Evolutionary conservation across 768 basidiomycete genomes (phyloP).

Genomic region (Hygrophorus pudorinus): DNA sequence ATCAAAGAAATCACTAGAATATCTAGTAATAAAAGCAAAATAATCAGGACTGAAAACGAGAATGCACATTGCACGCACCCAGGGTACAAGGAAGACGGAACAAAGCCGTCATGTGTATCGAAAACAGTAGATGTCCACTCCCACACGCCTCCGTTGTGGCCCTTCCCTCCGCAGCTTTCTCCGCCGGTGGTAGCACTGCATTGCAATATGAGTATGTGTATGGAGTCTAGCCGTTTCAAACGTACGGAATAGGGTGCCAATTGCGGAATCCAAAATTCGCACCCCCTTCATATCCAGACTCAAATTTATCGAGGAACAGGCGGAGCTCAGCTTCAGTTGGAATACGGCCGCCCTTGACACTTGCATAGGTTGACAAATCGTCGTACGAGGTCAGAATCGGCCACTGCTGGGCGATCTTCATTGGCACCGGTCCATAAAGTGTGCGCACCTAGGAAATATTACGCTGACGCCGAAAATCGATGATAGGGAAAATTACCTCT

Average conservation of each 20-base stretch:
- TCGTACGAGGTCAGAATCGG: constrained; percentile 74
- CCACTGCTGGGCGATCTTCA: constrained; percentile 76
- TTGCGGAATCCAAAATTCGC: constrained; percentile 83
- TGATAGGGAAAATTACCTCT: constrained; percentile 26
- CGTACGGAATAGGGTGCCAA: constrained; percentile 91
- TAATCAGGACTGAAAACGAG: constrained; percentile 1
- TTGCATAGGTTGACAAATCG: constrained; percentile 72
- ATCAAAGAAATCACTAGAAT: constrained; percentile 89
- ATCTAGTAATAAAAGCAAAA: constrained; percentile 28
- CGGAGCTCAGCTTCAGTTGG: constrained; percentile 87
- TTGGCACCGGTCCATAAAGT: constrained; percentile 72
- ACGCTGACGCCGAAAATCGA: neutral
- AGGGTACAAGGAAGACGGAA: constrained; percentile 72
- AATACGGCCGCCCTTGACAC: constrained; percentile 82
- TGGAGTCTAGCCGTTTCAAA: constrained; percentile 7
- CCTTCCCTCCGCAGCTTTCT: constrained; percentile 38
- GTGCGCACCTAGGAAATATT: constrained; percentile 54
- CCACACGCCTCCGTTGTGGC: constrained; percentile 94
- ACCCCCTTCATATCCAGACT: constrained; percentile 65
- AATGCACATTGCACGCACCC: constrained; percentile 38
- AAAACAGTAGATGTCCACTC: constrained; percentile 91
- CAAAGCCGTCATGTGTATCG: constrained; percentile 65
- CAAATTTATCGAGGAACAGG: constrained; percentile 66
- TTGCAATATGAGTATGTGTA: constrained; percentile 1
- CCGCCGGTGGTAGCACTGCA: constrained; percentile 60